Base-by-base conservation (phyloP, 192 early-diverging fungal species). In the Cetraspora pellucida region DNA sequence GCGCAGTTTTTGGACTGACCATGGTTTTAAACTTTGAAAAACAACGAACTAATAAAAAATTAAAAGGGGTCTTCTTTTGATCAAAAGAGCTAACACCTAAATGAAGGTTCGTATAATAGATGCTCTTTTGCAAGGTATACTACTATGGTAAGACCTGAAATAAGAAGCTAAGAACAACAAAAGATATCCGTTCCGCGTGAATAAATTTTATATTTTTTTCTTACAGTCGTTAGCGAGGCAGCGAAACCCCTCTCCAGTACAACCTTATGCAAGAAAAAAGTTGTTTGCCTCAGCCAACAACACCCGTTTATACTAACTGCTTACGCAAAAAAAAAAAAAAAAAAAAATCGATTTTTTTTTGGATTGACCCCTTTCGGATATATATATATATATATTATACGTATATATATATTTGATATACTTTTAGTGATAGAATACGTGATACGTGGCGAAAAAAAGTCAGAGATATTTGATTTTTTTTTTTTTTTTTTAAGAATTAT, bases 1-100 rank as follows among this genome's bases (percentile, higher is more conserved):
- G 74, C n/a, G 74, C 46, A 65, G 44, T 76, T 63, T 60, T 52
- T 65, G 74, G 74, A 76, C 74, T 76, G 30, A 76, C 74, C 74
- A 76, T 76, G 11, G 5, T n/a, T 65, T 10, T 1, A 60, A 27
- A 60, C 37, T 44, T 65, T 44, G 8, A 37, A 44, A 43, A n/a
- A 13, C 9, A 10, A n/a, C 17, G 6, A 65, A 19, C 30, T 43
- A 37, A n/a, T 19, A 65, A 43, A 5, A 63, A 43, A n/a, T n/a
- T n/a, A 37, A 17, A n/a, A 37, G 3, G 31, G 19, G 14, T 45
- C 19, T 37, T 44, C 7, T 3, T 9, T 37, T 37, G 31, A 65
- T 65, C 27, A 65, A 14, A 65, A 65, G 19, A 19, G 31, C 14
- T n/a, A 23, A 13, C 58, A 60, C 58, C 58, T 28, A 59, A 60